Evolutionary conservation across 306 rosid genomes (phyloP).

Genomic region (Cicer chorassanicum): DNA sequence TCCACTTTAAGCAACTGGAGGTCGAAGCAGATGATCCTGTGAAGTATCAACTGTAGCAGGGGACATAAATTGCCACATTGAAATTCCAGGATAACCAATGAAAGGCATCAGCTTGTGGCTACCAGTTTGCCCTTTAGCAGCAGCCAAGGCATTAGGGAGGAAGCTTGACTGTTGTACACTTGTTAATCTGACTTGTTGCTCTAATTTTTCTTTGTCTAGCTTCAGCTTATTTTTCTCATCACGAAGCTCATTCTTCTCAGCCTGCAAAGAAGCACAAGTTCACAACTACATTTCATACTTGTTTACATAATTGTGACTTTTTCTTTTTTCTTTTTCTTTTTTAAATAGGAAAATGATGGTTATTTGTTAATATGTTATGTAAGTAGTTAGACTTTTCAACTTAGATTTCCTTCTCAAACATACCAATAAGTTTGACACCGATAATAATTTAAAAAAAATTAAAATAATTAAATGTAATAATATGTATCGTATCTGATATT

Average conservation of each 20-base stretch:
- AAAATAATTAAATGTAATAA: no score
- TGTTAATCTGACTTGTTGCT: slow-evolving; percentile 59
- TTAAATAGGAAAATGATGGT: no score
- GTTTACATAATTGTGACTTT: neutral
- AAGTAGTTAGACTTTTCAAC: no score
- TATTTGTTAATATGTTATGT: no score
- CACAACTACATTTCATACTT: slow-evolving; percentile 13
- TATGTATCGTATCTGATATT: no score
- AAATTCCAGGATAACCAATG: slow-evolving; percentile 82
- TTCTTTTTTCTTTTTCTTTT: no score
- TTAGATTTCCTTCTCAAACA: no score
- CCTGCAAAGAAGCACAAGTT: slow-evolving; percentile 51
- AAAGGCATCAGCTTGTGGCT: slow-evolving; percentile 80
- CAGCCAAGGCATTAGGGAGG: slow-evolving; percentile 59
- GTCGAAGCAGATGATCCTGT: slow-evolving; percentile 85
- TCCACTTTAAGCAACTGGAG: slow-evolving; percentile 86
- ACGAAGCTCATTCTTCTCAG: slow-evolving; percentile 93
- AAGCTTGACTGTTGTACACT: slow-evolving; percentile 64
- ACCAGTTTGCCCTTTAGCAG: slow-evolving; percentile 59
- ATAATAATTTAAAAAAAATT: no score
- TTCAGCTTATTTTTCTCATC: slow-evolving; percentile 93
- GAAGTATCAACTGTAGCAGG: slow-evolving; percentile 85
- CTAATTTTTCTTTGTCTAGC: slow-evolving; percentile 72
- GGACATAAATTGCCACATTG: slow-evolving; percentile 96
- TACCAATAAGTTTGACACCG: no score